Evolutionary conservation across 2,329 filamentous ascomycete genomes (phyloP).

Genomic region (Botrytis hyacinthi): DNA sequence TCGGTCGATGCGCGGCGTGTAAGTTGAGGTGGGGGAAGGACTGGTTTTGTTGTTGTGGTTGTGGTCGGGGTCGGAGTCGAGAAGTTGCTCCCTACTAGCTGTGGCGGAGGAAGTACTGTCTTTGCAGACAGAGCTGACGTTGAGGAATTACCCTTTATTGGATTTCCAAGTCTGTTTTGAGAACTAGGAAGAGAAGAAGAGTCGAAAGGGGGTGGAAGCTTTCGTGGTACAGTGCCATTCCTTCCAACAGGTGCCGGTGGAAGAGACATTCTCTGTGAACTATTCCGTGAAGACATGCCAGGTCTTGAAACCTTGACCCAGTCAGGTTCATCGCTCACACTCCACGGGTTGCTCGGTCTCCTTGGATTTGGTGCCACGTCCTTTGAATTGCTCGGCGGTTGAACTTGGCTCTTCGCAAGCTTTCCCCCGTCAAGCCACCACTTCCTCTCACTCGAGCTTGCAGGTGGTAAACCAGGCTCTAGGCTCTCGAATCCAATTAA

Average conservation of each 20-base stretch:
- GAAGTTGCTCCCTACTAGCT: conserved; percentile 22
- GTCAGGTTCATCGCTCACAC: conserved; percentile 69
- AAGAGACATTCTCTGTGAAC: conserved; percentile 18
- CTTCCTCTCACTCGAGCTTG: conserved; percentile 66
- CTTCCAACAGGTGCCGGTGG: conserved; percentile 24
- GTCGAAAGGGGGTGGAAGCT: conserved; percentile 36
- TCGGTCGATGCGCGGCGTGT: conserved; percentile 34
- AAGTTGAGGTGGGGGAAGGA: conserved; percentile 24
- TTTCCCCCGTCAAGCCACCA: conserved; percentile 71
- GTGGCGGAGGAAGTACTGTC: conserved; percentile 23
- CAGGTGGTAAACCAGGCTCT: conserved; percentile 70
- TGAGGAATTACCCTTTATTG: conserved; percentile 19
- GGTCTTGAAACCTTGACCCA: conserved; percentile 66
- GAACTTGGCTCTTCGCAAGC: conserved; percentile 62
- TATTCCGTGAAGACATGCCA: conserved; percentile 35
- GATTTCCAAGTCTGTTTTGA: conserved; percentile 13
- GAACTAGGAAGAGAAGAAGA: conserved; percentile 20
- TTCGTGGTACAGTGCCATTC: conserved; percentile 29
- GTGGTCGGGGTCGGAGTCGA: conserved; percentile 17
- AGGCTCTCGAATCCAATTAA: conserved; percentile 78
- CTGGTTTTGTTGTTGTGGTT: conserved; percentile 16
- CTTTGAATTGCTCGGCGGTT: conserved; percentile 61
- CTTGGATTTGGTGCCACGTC: conserved; percentile 68
- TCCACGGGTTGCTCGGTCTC: conserved; percentile 79
- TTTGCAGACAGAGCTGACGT: conserved; percentile 16